A percentile compares a stretch with the other conserved stretches of the same genome.
These are phyloP conservation scores for Paramecium octaurelia DNA, from an alignment of 73 alveolate species.

Conservation along the genomic window DNA sequence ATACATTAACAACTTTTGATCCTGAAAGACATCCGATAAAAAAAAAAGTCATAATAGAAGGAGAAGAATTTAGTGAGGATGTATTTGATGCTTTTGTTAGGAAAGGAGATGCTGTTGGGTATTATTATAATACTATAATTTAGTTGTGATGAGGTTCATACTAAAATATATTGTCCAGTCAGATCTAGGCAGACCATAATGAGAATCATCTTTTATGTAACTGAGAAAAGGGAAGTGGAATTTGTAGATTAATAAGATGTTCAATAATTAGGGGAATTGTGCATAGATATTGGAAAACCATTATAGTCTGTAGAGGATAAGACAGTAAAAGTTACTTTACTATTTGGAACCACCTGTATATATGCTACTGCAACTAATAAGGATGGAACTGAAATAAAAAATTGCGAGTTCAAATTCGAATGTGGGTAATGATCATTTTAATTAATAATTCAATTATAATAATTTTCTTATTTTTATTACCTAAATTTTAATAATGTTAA, in stretches of 20 bases:
- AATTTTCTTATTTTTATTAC: background rate
- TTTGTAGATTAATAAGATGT: constrained; percentile 95
- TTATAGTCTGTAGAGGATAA: constrained; percentile 93
- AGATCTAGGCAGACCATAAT: constrained; percentile 95
- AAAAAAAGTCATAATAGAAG: constrained; percentile 96
- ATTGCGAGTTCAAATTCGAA: constrained; percentile 96
- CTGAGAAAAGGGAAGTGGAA: constrained; percentile 88
- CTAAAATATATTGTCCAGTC: constrained; percentile 97
- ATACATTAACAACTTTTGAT: constrained; percentile 96
- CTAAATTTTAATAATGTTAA: background rate
- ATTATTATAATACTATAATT: background rate
- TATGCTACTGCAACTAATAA: constrained; percentile 95
- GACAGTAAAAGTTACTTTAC: constrained; percentile 95
- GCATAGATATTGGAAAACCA: constrained; percentile 96
- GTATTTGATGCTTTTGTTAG: constrained; percentile 97
- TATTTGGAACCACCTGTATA: constrained; percentile 94
- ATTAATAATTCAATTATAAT: background rate
- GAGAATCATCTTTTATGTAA: constrained; percentile 95
- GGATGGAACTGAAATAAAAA: constrained; percentile 95
- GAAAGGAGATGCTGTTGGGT: constrained; percentile 93
- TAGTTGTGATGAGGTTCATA: constrained; percentile 92
- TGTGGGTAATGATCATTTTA: constrained; percentile 61
- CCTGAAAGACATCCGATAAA: constrained; percentile 95
- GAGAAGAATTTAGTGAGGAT: constrained; percentile 99
- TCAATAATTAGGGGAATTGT: constrained; percentile 91